Evolutionary conservation across 768 basidiomycete genomes (phyloP).

Genomic region (Cytidiella melzeri): DNA sequence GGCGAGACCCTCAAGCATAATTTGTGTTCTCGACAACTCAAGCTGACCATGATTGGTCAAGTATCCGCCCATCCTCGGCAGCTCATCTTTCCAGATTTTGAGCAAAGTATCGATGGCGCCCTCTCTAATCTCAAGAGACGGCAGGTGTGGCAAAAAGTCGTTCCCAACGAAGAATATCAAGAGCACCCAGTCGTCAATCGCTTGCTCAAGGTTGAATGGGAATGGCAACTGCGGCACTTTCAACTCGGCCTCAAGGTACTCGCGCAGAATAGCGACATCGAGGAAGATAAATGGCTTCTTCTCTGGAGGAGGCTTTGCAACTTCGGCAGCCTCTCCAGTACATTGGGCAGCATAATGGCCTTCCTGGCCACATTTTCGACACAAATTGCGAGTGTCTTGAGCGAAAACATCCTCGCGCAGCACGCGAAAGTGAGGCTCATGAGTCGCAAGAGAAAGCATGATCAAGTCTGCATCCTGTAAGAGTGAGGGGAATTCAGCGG

Average conservation of each 20-base stretch:
- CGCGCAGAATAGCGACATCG: constrained; percentile 90
- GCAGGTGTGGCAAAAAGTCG: constrained; percentile 97
- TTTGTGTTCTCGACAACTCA: constrained; percentile 79
- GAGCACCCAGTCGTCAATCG: constrained; percentile 99
- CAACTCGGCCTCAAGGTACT: constrained; percentile 96
- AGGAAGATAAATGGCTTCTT: constrained; percentile 99
- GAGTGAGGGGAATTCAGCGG: not conserved
- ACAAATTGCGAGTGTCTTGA: constrained; percentile 69
- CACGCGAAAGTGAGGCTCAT: constrained; percentile 97
- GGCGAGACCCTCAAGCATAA: constrained; percentile 95
- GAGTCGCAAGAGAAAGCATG: constrained; percentile 96
- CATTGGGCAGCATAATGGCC: constrained; percentile 96
- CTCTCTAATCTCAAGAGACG: constrained; percentile 97
- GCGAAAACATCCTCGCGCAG: constrained; percentile 97
- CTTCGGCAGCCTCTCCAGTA: constrained; percentile 69
- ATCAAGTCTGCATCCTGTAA: constrained; percentile 94
- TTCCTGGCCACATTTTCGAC: constrained; percentile 90
- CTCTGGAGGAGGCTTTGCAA: constrained; percentile 51
- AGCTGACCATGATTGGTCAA: constrained; percentile 89
- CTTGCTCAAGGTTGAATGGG: constrained; percentile 90
- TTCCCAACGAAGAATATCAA: constrained; percentile 99
- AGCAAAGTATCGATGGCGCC: constrained; percentile 97
- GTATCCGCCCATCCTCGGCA: constrained; percentile 97
- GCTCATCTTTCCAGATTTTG: constrained; percentile 91
- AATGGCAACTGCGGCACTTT: constrained; percentile 72